These are phyloP conservation scores for Aspergillus piperis DNA, from an alignment of 2,329 filamentous ascomycete genomes.

Conservation along the genomic window DNA sequence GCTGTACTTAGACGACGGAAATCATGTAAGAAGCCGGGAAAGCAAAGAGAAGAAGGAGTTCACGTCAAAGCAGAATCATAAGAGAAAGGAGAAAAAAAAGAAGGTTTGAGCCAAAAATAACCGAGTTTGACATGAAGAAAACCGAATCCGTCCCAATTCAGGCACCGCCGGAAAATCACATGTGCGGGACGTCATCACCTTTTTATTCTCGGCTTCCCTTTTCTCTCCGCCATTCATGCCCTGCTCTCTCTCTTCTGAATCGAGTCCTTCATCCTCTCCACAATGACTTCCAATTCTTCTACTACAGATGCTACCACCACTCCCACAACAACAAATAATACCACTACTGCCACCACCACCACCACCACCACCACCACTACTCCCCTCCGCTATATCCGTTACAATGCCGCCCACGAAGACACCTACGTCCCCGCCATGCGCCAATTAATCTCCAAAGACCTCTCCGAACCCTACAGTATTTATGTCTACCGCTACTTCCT, in stretches of 20 bases:
- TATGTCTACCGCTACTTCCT: constrained; percentile 99
- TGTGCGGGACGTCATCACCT: constrained; percentile 6
- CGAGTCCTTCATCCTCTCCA: constrained; percentile 1
- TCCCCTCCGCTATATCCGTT: constrained; percentile 60
- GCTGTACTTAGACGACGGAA: background rate
- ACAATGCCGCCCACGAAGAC: constrained; percentile 60
- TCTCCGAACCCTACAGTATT: constrained; percentile 98
- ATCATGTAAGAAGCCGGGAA: background rate
- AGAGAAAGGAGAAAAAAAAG: constrained; percentile 6
- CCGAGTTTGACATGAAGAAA: background rate
- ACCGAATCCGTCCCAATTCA: background rate
- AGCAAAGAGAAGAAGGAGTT: background rate
- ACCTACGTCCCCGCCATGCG: constrained; percentile 81
- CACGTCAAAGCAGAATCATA: background rate
- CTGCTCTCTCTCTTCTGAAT: background rate
- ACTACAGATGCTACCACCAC: constrained; percentile 9
- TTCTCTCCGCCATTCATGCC: background rate
- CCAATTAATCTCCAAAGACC: constrained; percentile 88
- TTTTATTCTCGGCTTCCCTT: background rate
- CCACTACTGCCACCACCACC: constrained; percentile 10
- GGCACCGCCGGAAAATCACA: constrained; percentile 15
- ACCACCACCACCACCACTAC: background rate
- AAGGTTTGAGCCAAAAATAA: background rate
- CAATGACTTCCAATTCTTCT: constrained; percentile 34
- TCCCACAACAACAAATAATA: background rate